Evolutionary conservation across 108 stramenopile genomes (phyloP).

Genomic region (Conticribra weissflogii): DNA sequence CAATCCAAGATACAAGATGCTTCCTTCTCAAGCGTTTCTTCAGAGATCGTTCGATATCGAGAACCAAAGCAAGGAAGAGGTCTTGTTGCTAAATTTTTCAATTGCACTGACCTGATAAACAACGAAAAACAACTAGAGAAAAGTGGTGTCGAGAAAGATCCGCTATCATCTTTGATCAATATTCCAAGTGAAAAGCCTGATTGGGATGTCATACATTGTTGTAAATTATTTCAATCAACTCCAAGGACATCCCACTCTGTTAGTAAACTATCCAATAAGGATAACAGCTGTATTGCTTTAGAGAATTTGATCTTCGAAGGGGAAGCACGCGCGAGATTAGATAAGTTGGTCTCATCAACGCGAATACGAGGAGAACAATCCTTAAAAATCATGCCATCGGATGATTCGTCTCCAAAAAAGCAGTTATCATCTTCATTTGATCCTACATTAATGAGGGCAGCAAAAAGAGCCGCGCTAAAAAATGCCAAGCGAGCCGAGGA

Average conservation of each 20-base stretch:
- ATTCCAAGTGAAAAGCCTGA: slow-evolving; percentile 17
- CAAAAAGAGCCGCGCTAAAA: slow-evolving; percentile 25
- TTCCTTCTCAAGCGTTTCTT: too few species aligned
- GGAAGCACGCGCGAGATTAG: slow-evolving; percentile 15
- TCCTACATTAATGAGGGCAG: slow-evolving; percentile 23
- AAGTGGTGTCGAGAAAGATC: background rate
- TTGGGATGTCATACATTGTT: background rate
- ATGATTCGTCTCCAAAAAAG: slow-evolving; percentile 1
- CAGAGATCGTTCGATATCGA: background rate
- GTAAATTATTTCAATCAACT: too few species aligned
- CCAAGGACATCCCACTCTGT: background rate
- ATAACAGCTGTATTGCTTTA: background rate
- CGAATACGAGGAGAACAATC: slow-evolving; percentile 15
- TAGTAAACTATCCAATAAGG: background rate
- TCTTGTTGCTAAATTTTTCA: background rate
- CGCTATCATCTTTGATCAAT: background rate
- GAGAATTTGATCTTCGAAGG: slow-evolving; percentile 11
- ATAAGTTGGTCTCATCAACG: slow-evolving; percentile 8
- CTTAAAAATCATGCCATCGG: background rate
- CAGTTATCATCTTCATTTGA: slow-evolving; percentile 23
- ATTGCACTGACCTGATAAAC: too few species aligned
- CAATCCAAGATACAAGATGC: too few species aligned
- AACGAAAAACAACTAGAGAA: background rate
- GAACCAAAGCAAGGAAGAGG: background rate
- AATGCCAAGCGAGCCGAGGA: slow-evolving; percentile 25